phyloP scores from a whole-genome alignment of 2,329 filamentous ascomycete genomes.

The Verticillium nubilum region DNA sequence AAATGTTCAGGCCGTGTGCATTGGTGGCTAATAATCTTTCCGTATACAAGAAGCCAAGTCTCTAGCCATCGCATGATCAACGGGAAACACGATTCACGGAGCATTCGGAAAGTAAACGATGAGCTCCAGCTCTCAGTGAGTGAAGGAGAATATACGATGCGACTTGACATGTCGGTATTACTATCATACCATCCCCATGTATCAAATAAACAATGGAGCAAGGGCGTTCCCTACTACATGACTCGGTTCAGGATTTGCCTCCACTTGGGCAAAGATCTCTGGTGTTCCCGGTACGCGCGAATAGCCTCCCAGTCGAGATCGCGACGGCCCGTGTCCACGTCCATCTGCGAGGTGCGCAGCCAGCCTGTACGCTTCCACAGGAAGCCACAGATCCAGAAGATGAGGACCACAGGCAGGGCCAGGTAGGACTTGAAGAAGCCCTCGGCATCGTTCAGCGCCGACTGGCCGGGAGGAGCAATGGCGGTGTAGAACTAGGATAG shows the following conservation, averaged over 20 bases:
- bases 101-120: no score
- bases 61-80: no score
- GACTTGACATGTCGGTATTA: background rate
- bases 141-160: no score
- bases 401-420: conserved; percentile 8
- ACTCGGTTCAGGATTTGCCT: conserved; percentile 7
- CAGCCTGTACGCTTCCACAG: conserved; percentile 12
- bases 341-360: conserved; percentile 13
- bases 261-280: conserved; percentile 9
- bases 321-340: conserved; percentile 12
- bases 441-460: conserved; percentile 4
- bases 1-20: no score
- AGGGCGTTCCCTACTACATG: conserved; percentile 1
- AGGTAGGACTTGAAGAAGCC: conserved; percentile 13
- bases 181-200: background rate
- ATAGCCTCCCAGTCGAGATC: conserved; percentile 14
- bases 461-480: conserved; percentile 23
- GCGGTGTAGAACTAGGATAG: conserved; percentile 35
- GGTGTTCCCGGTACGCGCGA: conserved; percentile 6
- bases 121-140: no score
- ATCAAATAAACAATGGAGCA: no score
- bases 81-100: no score
- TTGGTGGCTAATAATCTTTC: no score
- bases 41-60: no score
- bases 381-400: conserved; percentile 11